Base-by-base conservation (phyloP, 495 filamentous ascomycete genomes). In the Penicillium ochrochloron region DNA sequence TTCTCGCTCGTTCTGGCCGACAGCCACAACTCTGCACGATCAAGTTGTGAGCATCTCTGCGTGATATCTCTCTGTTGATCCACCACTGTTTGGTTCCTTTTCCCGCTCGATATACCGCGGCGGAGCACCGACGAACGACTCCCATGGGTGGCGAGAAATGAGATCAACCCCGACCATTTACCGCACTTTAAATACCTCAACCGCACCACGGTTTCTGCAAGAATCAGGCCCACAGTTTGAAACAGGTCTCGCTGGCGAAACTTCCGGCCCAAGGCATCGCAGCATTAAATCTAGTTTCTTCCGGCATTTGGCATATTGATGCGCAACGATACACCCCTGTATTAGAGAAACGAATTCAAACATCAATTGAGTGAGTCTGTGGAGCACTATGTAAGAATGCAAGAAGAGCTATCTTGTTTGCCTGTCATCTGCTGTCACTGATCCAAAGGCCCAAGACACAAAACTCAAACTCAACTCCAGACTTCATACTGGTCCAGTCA, bases 141-240 rank as follows among this genome's bases (percentile, higher is more conserved):
- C 8, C 31, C 31, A 33, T 33, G 8, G 17, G 25, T 48, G 25
- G 15, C 27, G 51, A 19, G 21, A 7, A 37, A 63, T 63, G 61
- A 57, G 57, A 57, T 63, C 61, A 57, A 53, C 31, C 31, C 19
- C 53, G 21, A 52, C 25, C 35, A 17, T 51, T 48, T 52, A 7
- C 25, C 12, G 21, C 41, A 48, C 41, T 5, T 44, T 12, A 5
- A 15, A 37, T 11, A n/a, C 35, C n/a, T n/a, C 10, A 14, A 11
- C 35, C 25, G 25, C 25, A 27, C 25, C 25, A 27, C 25, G 25
- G 25, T 27, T 2, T 27, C 4, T 1, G 25, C 25, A 27, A 27
- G 25, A 27, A 27, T 27, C 25, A 27, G 25, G 25, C 25, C 4
- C 25, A 27, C 25, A 27, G 25, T 27, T 1, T 27, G 25, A 27